Evolutionary conservation across 2,329 filamentous ascomycete species (phyloP).

Genomic region (Zymoseptoria brevis): DNA sequence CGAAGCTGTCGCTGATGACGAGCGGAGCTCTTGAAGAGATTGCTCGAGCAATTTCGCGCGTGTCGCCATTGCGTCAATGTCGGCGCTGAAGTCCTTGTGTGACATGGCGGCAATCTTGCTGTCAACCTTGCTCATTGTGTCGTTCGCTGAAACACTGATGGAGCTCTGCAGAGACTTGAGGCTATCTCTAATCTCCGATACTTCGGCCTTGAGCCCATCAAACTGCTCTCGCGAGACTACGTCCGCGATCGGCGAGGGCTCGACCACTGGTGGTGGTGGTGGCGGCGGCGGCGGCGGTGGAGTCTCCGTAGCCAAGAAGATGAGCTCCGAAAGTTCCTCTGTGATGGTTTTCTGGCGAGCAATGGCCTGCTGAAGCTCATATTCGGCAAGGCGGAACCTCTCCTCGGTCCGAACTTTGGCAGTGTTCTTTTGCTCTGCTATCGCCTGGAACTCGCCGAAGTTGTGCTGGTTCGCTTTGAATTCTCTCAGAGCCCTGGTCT

Average conservation of each 20-base stretch:
- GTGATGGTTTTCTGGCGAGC: background rate
- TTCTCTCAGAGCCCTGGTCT: background rate
- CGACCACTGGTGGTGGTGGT: background rate
- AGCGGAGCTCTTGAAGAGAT: background rate
- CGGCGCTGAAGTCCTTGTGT: background rate
- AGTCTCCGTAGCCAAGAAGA: background rate
- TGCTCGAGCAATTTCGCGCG: background rate
- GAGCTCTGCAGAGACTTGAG: background rate
- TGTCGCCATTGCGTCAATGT: background rate
- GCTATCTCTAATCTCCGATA: background rate
- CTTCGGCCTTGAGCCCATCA: background rate
- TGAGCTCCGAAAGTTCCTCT: background rate
- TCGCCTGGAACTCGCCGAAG: background rate
- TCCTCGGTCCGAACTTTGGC: background rate
- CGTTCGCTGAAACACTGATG: background rate
- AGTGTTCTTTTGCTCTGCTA: background rate
- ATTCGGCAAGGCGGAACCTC: background rate
- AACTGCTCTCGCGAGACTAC: background rate
- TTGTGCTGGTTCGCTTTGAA: background rate
- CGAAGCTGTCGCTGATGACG: background rate
- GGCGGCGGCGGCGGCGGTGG: too few species aligned
- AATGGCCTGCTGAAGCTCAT: background rate
- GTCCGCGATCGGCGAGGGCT: background rate
- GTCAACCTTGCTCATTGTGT: background rate
- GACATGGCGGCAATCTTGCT: background rate